Evolutionary conservation across 2,329 filamentous ascomycete species (phyloP).

Genomic region (Botryotinia globosa): DNA sequence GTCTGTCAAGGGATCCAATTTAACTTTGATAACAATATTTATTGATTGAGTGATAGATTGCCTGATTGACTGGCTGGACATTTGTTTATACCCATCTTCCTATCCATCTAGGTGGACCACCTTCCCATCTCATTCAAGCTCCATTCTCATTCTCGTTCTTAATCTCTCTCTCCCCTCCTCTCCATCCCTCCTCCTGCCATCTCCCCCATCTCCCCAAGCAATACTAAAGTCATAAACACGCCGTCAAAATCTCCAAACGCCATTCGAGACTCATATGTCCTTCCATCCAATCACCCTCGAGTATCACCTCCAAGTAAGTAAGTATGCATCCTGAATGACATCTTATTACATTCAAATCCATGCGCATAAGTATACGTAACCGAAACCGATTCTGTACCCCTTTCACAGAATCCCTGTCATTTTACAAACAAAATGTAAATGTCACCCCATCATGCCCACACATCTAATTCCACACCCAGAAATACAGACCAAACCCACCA

Average conservation of each 20-base stretch:
- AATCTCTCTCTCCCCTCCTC: no score
- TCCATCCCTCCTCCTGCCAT: no score
- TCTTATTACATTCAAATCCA: background rate
- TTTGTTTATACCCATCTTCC: background rate
- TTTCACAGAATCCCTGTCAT: background rate
- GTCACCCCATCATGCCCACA: background rate
- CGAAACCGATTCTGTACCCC: background rate
- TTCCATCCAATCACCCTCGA: background rate
- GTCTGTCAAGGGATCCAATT: rapidly evolving
- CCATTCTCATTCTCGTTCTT: background rate
- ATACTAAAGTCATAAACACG: background rate
- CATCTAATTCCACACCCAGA: background rate
- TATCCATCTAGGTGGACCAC: background rate
- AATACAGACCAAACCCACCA: background rate
- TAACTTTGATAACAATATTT: background rate
- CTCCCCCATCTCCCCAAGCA: background rate
- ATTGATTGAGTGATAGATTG: background rate
- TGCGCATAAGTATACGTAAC: background rate
- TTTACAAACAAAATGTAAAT: background rate
- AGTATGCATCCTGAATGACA: background rate
- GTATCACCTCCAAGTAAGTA: background rate
- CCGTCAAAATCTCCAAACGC: background rate
- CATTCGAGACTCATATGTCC: background rate
- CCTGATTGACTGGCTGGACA: background rate
- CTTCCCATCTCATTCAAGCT: background rate